Evolutionary conservation across 108 stramenopile genomes (phyloP).

Genomic region (Hondaea fermentalgiana): DNA sequence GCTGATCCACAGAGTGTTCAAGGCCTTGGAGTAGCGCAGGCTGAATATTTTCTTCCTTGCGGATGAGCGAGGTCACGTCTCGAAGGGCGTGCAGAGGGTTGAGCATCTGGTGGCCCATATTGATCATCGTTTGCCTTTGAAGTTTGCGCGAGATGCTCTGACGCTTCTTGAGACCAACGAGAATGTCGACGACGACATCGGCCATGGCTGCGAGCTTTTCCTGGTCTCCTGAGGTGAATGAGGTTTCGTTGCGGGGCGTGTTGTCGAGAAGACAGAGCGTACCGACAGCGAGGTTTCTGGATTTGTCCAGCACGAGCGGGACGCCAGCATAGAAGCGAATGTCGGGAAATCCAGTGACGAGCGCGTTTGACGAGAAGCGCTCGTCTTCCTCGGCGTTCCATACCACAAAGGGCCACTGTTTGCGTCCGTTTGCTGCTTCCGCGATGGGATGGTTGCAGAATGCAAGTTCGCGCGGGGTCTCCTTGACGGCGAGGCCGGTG

Average conservation of each 20-base stretch:
- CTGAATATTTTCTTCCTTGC: neutral
- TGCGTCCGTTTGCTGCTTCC: conserved; percentile 38
- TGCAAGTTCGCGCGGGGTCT: conserved; percentile 65
- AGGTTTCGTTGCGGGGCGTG: neutral
- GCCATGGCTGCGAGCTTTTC: neutral
- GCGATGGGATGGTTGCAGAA: conserved; percentile 72
- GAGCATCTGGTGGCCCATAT: neutral
- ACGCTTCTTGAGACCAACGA: neutral
- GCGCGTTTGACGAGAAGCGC: conserved; percentile 53
- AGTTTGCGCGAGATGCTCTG: neutral
- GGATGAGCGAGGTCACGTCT: neutral
- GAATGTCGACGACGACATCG: neutral
- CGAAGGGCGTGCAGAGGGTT: neutral
- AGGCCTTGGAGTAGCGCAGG: neutral
- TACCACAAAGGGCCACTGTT: conserved; percentile 44
- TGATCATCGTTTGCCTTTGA: neutral
- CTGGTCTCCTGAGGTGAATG: neutral
- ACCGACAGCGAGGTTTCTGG: conserved; percentile 50
- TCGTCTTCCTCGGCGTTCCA: conserved; percentile 56
- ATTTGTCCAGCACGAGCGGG: conserved; percentile 62
- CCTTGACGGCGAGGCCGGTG: conserved; percentile 55
- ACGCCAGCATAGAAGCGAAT: conserved; percentile 76
- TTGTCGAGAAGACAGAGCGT: conserved; percentile 66
- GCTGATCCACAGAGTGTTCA: neutral
- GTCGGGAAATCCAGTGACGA: conserved; percentile 60